phyloP scores from a whole-genome alignment of 495 filamentous ascomycete species.

The Aspergillus bertholletiae region DNA sequence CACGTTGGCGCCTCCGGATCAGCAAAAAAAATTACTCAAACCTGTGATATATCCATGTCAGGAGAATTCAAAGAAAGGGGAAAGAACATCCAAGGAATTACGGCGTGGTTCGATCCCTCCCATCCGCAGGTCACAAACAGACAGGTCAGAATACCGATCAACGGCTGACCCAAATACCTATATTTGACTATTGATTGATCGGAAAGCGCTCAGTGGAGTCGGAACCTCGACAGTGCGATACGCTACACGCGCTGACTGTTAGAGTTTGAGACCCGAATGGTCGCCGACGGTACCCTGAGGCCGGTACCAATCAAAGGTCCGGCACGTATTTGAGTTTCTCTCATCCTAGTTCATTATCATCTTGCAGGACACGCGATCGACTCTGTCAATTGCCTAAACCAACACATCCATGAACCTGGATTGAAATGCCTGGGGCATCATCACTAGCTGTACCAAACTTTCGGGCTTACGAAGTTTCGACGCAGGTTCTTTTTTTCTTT shows the following conservation, averaged over 20 bases:
- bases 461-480: not conserved
- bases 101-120: too few species aligned
- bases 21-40: not conserved
- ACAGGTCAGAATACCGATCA: constrained; percentile 8
- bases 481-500: not conserved
- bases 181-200: constrained; percentile 23
- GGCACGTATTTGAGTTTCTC: constrained; percentile 39
- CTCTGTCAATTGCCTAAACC: constrained; percentile 6
- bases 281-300: constrained; percentile 15
- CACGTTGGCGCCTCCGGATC: not conserved
- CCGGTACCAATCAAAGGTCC: constrained; percentile 29
- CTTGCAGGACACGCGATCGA: constrained; percentile 21
- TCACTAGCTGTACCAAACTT: not conserved
- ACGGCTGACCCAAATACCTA: constrained; percentile 3
- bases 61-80: not conserved
- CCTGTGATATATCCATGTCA: not conserved
- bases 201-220: constrained; percentile 14
- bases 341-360: constrained; percentile 28
- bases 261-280: constrained; percentile 4
- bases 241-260: constrained; percentile 12
- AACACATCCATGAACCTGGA: too few species aligned
- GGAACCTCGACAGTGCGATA: constrained; percentile 8
- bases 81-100: too few species aligned
- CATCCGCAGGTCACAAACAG: not conserved
- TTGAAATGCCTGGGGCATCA: not conserved